Evolutionary conservation across 345 rosid species (phyloP).

Genomic region (Ceriops zippeliana): DNA sequence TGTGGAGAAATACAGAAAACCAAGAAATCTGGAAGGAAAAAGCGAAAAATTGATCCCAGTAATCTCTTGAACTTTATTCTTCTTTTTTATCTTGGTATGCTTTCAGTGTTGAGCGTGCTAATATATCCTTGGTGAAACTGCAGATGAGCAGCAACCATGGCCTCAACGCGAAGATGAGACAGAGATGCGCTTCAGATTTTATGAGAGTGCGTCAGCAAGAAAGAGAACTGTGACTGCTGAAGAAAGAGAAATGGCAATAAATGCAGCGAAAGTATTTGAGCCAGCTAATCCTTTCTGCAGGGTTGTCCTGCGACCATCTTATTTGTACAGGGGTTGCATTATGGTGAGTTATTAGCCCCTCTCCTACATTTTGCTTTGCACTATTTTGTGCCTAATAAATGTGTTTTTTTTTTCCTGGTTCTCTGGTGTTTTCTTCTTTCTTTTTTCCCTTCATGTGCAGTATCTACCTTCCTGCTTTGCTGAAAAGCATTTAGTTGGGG

Average conservation of each 20-base stretch:
- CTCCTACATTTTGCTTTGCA: not conserved
- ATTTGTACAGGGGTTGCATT: slow-evolving; percentile 71
- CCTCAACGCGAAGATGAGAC: slow-evolving; percentile 40
- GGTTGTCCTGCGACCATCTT: slow-evolving; percentile 82
- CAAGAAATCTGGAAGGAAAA: slow-evolving; percentile 69
- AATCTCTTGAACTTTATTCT: slow-evolving; percentile 23
- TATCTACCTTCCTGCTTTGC: slow-evolving; percentile 86
- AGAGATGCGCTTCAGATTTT: slow-evolving; percentile 54
- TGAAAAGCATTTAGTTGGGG: slow-evolving; percentile 72
- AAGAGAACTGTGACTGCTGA: slow-evolving; percentile 78
- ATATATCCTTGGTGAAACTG: slow-evolving; percentile 4
- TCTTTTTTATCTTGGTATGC: slow-evolving; percentile 4
- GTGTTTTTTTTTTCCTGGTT: not conserved
- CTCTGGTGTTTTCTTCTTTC: not conserved
- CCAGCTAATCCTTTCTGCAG: slow-evolving; percentile 78
- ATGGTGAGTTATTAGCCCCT: slow-evolving; percentile 50
- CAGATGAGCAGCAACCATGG: slow-evolving; percentile 44
- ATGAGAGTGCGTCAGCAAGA: slow-evolving; percentile 76
- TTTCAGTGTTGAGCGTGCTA: slow-evolving; percentile 4
- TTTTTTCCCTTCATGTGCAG: slow-evolving; percentile 33
- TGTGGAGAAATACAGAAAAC: slow-evolving; percentile 43
- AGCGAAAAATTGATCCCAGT: slow-evolving; percentile 61
- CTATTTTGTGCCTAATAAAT: not conserved
- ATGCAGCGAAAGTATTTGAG: slow-evolving; percentile 76
- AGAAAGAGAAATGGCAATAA: slow-evolving; percentile 68